Conservation (phyloP, 352 stramenopile genomes). For the Albugo laibachii region DNA sequence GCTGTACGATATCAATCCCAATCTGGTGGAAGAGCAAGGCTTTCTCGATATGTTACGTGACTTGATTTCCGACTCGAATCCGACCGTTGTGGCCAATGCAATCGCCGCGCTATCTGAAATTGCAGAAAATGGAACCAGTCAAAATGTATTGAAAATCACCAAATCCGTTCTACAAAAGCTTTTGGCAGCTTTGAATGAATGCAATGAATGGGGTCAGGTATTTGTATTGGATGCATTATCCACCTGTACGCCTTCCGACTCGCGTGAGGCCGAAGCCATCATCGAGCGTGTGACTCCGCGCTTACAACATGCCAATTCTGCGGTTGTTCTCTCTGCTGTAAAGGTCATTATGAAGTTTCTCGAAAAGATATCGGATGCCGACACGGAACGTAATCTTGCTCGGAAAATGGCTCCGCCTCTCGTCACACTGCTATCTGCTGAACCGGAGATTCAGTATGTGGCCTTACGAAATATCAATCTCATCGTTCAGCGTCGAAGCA, state of each 20-base stretch:
- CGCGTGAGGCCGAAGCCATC: slow-evolving; percentile 93
- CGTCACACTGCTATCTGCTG: slow-evolving; percentile 95
- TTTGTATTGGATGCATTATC: slow-evolving; percentile 95
- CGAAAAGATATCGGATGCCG: slow-evolving; percentile 89
- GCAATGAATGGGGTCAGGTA: slow-evolving; percentile 98
- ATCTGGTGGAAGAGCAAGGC: slow-evolving; percentile 91
- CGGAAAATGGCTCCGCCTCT: slow-evolving; percentile 94
- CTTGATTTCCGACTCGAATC: slow-evolving; percentile 96
- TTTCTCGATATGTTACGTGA: slow-evolving; percentile 94
- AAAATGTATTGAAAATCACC: slow-evolving; percentile 56
- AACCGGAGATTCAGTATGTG: slow-evolving; percentile 99
- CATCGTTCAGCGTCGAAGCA: slow-evolving; percentile 95
- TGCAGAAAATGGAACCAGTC: slow-evolving; percentile 68
- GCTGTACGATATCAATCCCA: slow-evolving; percentile 97
- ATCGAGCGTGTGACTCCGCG: slow-evolving; percentile 96
- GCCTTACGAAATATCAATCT: slow-evolving; percentile 98
- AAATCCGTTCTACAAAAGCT: slow-evolving; percentile 96
- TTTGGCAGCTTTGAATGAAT: slow-evolving; percentile 96
- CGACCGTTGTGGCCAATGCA: slow-evolving; percentile 97
- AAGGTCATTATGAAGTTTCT: slow-evolving; percentile 94
- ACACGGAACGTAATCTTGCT: slow-evolving; percentile 79
- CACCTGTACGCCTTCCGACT: slow-evolving; percentile 89
- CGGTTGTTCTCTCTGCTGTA: slow-evolving; percentile 95
- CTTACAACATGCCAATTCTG: slow-evolving; percentile 96
- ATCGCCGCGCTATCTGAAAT: slow-evolving; percentile 96